phyloP scores from a whole-genome alignment of 208 protist species.

The Crithidia acanthocephali region DNA sequence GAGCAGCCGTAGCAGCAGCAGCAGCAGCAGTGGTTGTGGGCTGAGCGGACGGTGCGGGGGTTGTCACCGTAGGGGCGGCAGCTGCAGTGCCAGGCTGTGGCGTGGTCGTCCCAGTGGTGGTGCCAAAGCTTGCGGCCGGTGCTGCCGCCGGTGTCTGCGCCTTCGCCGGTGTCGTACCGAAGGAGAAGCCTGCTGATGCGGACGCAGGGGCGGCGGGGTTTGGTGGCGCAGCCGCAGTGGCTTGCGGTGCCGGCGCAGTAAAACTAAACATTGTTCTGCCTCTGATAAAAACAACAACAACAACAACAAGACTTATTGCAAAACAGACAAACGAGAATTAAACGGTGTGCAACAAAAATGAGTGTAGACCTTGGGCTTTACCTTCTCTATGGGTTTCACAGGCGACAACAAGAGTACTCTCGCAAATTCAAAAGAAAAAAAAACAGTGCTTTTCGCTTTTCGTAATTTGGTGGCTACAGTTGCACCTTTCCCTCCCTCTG shows the following conservation, averaged over 20 bases:
- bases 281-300: neutral
- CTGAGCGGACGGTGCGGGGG: no score
- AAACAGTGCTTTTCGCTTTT: neutral
- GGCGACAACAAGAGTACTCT: no score
- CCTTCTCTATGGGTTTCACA: no score
- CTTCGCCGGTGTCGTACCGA: neutral
- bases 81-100: neutral
- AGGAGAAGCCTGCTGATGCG: conserved; percentile 5
- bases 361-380: no score
- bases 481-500: no score
- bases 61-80: neutral
- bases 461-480: no score
- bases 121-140: neutral
- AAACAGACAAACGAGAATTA: neutral
- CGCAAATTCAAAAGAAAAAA: conserved; percentile 4
- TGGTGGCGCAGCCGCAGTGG: neutral
- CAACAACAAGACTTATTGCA: neutral
- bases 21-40: conserved; percentile 4
- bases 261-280: conserved; percentile 8
- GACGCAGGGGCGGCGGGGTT: neutral
- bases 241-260: neutral
- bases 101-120: neutral
- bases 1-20: neutral
- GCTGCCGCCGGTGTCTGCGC: neutral
- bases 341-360: no score